Evolutionary conservation across 305 asterid genomes (phyloP).

Genomic region (Rubia peregrina): DNA sequence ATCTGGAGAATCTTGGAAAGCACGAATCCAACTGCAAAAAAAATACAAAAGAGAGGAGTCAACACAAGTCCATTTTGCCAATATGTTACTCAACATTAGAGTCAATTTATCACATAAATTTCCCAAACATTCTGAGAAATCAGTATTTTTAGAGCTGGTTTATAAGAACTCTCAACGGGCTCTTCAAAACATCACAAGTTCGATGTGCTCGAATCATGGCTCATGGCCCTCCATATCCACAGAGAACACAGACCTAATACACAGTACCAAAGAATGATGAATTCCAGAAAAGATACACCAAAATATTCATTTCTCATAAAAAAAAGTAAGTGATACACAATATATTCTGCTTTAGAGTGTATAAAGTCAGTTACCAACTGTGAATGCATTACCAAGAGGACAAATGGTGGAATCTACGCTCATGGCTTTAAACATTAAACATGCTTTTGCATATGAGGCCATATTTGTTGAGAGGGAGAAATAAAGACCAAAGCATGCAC

Average conservation of each 20-base stretch:
- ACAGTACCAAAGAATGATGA: slow-evolving; percentile 6
- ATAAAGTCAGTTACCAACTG: background rate
- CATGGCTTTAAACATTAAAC: too few species aligned
- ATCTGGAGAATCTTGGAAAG: too few species aligned
- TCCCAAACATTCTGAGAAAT: slow-evolving; percentile 1
- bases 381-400: background rate
- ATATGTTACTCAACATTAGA: too few species aligned
- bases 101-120: too few species aligned
- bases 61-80: too few species aligned
- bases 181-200: slow-evolving; percentile 23
- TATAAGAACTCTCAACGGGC: slow-evolving; percentile 21
- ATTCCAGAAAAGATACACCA: background rate
- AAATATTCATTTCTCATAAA: slow-evolving; percentile 1
- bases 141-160: background rate
- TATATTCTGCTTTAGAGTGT: background rate
- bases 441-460: too few species aligned
- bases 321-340: background rate
- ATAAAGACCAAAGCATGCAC: too few species aligned
- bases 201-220: slow-evolving; percentile 30
- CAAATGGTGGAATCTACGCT: background rate
- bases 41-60: too few species aligned
- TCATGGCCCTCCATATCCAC: slow-evolving; percentile 30
- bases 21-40: too few species aligned
- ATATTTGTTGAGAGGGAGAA: too few species aligned
- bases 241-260: slow-evolving; percentile 29